These are phyloP conservation scores for Aspergillus haitiensis DNA, from an alignment of 495 filamentous ascomycete genomes.

Conservation along the genomic window DNA sequence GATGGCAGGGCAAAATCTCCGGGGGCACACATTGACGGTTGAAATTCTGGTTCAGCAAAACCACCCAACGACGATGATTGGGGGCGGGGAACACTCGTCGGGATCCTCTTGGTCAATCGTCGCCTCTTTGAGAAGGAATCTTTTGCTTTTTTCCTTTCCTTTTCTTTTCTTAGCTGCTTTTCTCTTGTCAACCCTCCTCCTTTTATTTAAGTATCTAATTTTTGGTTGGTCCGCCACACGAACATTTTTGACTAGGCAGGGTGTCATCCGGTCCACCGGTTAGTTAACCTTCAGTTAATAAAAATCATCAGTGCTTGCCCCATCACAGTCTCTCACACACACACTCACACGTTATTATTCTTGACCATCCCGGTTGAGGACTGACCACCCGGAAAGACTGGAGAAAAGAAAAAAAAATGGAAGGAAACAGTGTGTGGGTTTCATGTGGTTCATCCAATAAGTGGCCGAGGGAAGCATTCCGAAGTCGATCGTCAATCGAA, in stretches of 20 bases:
- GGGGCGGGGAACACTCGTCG: slow-evolving; percentile 18
- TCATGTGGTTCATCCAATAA: slow-evolving; percentile 21
- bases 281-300: slow-evolving; percentile 5
- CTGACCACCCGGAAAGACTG: not conserved
- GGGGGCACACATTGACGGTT: slow-evolving; percentile 8
- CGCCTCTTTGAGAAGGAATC: slow-evolving; percentile 12
- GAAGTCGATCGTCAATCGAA: slow-evolving; percentile 23
- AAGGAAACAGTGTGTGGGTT: not conserved
- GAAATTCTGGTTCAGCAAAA: slow-evolving; percentile 4
- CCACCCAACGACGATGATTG: slow-evolving; percentile 13
- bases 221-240: slow-evolving; percentile 1
- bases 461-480: slow-evolving; percentile 21
- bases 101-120: slow-evolving; percentile 15
- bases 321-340: not conserved
- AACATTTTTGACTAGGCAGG: not conserved
- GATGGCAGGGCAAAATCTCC: slow-evolving; percentile 20
- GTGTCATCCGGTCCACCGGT: slow-evolving; percentile 9
- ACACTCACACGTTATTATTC: not conserved
- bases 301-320: not conserved
- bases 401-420: not conserved
- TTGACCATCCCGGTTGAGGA: slow-evolving; percentile 2
- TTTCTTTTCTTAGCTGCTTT: slow-evolving; percentile 5
- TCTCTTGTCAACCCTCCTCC: not conserved
- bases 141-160: not conserved
- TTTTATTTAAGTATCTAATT: not conserved